Evolutionary conservation across 345 rosid species (phyloP).

Genomic region (Bruguiera parviflora): DNA sequence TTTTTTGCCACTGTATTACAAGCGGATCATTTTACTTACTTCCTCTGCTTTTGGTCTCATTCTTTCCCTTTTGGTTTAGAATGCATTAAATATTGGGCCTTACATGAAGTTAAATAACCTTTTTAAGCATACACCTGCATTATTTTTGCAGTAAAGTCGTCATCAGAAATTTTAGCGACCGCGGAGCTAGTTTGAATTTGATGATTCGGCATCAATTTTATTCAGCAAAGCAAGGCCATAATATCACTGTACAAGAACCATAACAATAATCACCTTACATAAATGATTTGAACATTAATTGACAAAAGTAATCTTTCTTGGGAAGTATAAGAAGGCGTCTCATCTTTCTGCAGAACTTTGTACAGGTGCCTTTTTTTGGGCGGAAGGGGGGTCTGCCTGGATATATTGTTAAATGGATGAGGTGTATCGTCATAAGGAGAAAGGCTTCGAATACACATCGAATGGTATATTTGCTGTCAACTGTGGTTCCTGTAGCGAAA

Average conservation of each 20-base stretch:
- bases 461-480: conserved; percentile 59
- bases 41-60: no score
- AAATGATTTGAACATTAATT: neutral
- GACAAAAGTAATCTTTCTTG: no score
- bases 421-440: conserved; percentile 36
- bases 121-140: no score
- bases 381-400: no score
- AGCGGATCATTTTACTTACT: no score
- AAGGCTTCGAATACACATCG: conserved; percentile 59
- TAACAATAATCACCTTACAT: neutral
- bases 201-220: neutral
- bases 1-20: neutral
- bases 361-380: no score
- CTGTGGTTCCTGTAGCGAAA: conserved; percentile 78
- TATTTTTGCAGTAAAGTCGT: neutral
- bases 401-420: no score
- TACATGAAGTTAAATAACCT: no score
- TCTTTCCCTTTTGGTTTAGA: no score
- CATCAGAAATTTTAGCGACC: neutral
- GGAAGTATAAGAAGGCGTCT: no score
- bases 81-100: no score
- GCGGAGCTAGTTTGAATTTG: neutral
- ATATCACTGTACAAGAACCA: neutral
- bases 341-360: no score
- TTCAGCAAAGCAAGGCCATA: neutral